phyloP scores from a whole-genome alignment of 2,329 filamentous ascomycete genomes.

The Xylaria arbuscula region DNA sequence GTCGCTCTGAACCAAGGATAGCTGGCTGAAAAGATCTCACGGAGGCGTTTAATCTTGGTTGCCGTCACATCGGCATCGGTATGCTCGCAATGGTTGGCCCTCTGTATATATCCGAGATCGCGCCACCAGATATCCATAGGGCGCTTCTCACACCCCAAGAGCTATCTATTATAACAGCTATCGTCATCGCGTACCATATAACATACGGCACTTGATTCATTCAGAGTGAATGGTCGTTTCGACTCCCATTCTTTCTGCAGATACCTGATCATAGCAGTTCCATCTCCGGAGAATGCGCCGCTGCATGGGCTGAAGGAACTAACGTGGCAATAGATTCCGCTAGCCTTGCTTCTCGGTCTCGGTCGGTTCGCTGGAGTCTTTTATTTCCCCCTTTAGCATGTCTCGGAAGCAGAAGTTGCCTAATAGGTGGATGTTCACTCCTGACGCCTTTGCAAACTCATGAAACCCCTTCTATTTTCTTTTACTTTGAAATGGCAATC shows the following conservation, averaged over 20 bases:
- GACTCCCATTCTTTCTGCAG: slow-evolving; percentile 48
- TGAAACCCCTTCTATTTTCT: slow-evolving; percentile 64
- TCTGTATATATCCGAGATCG: slow-evolving; percentile 45
- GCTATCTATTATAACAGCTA: slow-evolving; percentile 45
- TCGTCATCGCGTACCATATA: slow-evolving; percentile 44
- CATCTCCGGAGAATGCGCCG: too few species aligned
- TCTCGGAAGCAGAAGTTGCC: too few species aligned
- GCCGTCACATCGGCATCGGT: slow-evolving; percentile 59
- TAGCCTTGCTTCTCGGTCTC: slow-evolving; percentile 46
- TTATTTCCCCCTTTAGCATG: too few species aligned
- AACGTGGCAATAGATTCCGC: slow-evolving; percentile 38
- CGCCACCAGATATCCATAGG: slow-evolving; percentile 39
- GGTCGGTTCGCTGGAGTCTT: too few species aligned
- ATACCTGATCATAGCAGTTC: too few species aligned
- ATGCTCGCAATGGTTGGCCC: slow-evolving; percentile 50
- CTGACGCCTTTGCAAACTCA: too few species aligned
- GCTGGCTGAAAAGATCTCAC: slow-evolving; percentile 3
- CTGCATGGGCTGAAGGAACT: too few species aligned
- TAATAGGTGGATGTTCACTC: too few species aligned
- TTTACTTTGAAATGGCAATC: too few species aligned
- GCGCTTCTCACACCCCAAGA: slow-evolving; percentile 38
- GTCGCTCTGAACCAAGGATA: slow-evolving; percentile 63
- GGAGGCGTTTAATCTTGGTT: neutral
- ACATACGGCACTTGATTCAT: slow-evolving; percentile 51
- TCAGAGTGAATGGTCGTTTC: slow-evolving; percentile 48